Conservation (phyloP, 495 filamentous ascomycete species). For the Aspergillus sclerotiicarbonarius region DNA sequence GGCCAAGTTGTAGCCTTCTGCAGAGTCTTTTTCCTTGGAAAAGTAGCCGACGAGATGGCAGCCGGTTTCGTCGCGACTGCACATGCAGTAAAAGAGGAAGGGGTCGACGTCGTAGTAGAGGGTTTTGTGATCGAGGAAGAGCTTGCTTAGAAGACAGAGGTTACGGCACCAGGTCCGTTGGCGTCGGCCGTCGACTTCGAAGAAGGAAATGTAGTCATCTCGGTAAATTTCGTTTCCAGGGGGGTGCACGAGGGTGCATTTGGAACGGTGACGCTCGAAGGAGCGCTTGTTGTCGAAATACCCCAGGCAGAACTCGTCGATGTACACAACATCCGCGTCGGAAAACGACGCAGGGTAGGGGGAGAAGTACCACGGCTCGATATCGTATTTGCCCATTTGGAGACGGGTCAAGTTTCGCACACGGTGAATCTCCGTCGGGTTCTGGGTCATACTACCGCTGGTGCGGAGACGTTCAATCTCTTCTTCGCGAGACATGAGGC, state of each 20-base stretch:
- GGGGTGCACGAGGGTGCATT: conserved; percentile 89
- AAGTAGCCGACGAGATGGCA: conserved; percentile 96
- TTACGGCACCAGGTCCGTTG: conserved; percentile 97
- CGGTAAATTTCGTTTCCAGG: conserved; percentile 98
- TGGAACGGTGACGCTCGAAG: conserved; percentile 80
- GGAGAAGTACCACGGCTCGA: conserved; percentile 98
- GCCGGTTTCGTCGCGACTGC: conserved; percentile 76
- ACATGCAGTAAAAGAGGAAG: conserved; percentile 99
- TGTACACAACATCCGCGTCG: conserved; percentile 84
- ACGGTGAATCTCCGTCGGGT: conserved; percentile 92
- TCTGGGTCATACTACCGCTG: conserved; percentile 96
- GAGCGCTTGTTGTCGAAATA: conserved; percentile 79
- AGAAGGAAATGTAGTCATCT: conserved; percentile 91
- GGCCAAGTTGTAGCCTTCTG: conserved; percentile 94
- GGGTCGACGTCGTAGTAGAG: conserved; percentile 99
- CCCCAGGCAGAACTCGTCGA: conserved; percentile 94
- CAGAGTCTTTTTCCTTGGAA: conserved; percentile 95
- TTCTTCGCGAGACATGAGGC: conserved; percentile 75
- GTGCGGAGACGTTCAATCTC: conserved; percentile 95
- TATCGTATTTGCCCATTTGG: conserved; percentile 87
- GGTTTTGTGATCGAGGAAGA: conserved; percentile 98
- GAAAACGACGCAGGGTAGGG: conserved; percentile 88
- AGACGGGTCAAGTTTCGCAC: conserved; percentile 90
- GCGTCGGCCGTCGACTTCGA: conserved; percentile 94
- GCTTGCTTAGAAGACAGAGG: conserved; percentile 87